phyloP scores from a whole-genome alignment of 2,329 filamentous ascomycete genomes.

The Monilinia polystroma region DNA sequence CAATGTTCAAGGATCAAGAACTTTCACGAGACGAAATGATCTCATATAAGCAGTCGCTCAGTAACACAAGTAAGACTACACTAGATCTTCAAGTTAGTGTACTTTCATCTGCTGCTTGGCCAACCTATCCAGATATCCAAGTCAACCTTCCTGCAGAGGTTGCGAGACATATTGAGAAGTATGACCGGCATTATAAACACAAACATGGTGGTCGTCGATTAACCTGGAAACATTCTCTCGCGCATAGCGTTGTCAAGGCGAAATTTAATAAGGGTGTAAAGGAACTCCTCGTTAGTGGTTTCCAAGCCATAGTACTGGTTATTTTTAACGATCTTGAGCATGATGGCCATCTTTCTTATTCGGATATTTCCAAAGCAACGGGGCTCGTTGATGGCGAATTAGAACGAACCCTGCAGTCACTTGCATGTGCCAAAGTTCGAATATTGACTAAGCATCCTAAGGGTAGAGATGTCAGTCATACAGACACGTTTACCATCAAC shows the following conservation, averaged over 20 bases:
- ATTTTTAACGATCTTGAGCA: slow-evolving; percentile 74
- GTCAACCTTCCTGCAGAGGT: slow-evolving; percentile 76
- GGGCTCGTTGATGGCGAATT: slow-evolving; percentile 76
- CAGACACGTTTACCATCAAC: slow-evolving; percentile 86
- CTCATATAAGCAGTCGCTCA: slow-evolving; percentile 69
- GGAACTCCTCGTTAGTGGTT: slow-evolving; percentile 86
- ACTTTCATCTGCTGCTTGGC: slow-evolving; percentile 90
- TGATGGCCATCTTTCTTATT: slow-evolving; percentile 68
- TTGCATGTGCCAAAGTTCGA: slow-evolving; percentile 85
- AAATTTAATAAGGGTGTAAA: slow-evolving; percentile 77
- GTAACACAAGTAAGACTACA: slow-evolving; percentile 52
- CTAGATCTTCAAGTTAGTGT: slow-evolving; percentile 84
- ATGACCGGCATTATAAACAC: slow-evolving; percentile 80
- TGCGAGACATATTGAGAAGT: slow-evolving; percentile 72
- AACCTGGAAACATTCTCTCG: slow-evolving; percentile 90
- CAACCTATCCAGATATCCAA: slow-evolving; percentile 73
- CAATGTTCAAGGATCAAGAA: slow-evolving; percentile 99
- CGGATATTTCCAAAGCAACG: slow-evolving; percentile 71
- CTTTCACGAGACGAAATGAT: slow-evolving; percentile 88
- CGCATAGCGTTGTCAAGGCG: slow-evolving; percentile 83
- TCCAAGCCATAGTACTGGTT: slow-evolving; percentile 86
- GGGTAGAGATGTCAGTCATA: slow-evolving; percentile 72
- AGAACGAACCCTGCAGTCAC: slow-evolving; percentile 86
- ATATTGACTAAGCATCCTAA: slow-evolving; percentile 84
- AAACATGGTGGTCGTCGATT: slow-evolving; percentile 88